Evolutionary conservation across 805 yeast genomes (phyloP), one percentile per base, ranked within the genome.

Genomic region (Monosporozyma aerobia): DNA sequence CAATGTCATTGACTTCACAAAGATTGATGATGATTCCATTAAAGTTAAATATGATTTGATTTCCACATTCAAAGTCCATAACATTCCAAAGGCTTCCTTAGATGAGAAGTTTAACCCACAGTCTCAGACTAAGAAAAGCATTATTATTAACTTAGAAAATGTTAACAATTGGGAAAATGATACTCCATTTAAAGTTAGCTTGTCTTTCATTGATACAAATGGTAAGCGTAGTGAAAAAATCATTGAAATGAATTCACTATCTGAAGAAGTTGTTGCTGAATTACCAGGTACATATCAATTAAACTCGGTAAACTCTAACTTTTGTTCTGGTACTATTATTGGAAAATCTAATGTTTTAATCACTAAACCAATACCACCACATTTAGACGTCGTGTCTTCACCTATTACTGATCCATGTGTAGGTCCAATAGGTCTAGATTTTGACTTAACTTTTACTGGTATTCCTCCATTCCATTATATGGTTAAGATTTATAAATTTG

Each of bases 391-490:
- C 14, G 63, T 59, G 29, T 67, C 76, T 2, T 65, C 66, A 9
- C 71, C 92, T 2, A 80, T 92, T 2, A 73, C 81, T 27, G 98
- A 92, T 61, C 80, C 85, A 48, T 94, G 99, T 71, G 86, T 94
- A 32, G 99, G 99, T 0, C 88, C 90, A 46, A 83, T 89, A 8
- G 99, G 97, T 0, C 81, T 90, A 54, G 74, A 77, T 33, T 89
- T 88, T 56, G 87, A 83, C 49, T 74, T 90, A 53, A 68, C 76
- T 0, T 73, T 85, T 50, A 71, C 77, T 5, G 98, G 99, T 16
- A 79, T 82, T 30, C 86, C 96, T 0, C 97, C 98, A 1, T 94
- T 85, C 70, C 76, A 76, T 51, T 75, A 89, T 25, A 77, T 75
- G 43, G 83, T 84, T 55, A 76, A 77, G 45, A 81, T 84, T 13